Base-by-base conservation (phyloP, 2,329 filamentous ascomycete genomes). In the Diaporthe ilicicola region DNA sequence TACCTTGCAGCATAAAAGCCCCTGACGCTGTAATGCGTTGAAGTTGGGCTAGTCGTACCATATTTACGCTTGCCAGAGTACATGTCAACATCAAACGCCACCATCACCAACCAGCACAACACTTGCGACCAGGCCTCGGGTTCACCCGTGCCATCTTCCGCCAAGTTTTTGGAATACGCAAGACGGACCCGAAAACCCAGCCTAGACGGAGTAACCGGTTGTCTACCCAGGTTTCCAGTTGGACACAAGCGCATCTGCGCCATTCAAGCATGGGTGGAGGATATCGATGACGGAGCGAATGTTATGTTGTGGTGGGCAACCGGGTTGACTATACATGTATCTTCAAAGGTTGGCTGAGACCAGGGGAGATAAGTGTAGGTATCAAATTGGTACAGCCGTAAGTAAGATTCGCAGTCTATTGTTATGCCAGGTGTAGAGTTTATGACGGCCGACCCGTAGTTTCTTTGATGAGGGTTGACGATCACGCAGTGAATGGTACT, bases 371-470 rank as follows among this genome's bases (percentile, higher is more conserved):
- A 8, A 6, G 1, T 9, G 6, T 24, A 32, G 17, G n/a, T n/a
- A n/a, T n/a, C n/a, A n/a, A n/a, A n/a, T n/a, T n/a, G n/a, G n/a
- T n/a, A n/a, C n/a, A n/a, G n/a, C n/a, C n/a, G n/a, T n/a, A n/a
- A n/a, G n/a, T n/a, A 46, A 10, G 3, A 61, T 10, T 19, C 6
- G 8, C n/a, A 19, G 8, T 42, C 1, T 7, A 24, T 7, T 34
- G 2, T 29, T 9, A 0, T 8, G 1, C 7, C 22, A 6, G 4
- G 4, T 3, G 12, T 17, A 17, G 19, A 12, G 17, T 22, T 19
- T 22, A 0, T 19, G 8, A 34, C 37, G 8, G 2, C 10, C 6
- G 13, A 22, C 0, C n/a, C 15, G 12, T 10, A 24, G n/a, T 6
- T 24, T 15, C 17, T 46, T 29, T n/a, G 22, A 29, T 15, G 27